Percentiles rank a stretch among this genome's conserved stretches.
phyloP scores from a whole-genome alignment of 2,329 filamentous ascomycete genomes.

The Paracoccidioides brasiliensis region DNA sequence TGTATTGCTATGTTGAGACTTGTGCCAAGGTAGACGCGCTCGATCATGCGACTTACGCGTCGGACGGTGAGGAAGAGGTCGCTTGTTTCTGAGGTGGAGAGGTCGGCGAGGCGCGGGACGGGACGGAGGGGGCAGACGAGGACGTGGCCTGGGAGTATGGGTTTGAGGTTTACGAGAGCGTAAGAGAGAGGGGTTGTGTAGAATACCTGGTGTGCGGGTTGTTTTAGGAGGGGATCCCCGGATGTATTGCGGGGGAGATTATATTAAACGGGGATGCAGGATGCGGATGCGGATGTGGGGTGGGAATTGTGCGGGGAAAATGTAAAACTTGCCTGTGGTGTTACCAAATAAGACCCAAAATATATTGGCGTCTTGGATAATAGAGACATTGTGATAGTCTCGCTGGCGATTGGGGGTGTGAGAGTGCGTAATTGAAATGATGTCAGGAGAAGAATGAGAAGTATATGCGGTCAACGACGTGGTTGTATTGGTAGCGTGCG shows the following conservation, averaged over 20 bases:
- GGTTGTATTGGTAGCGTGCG: too few relatives aligned
- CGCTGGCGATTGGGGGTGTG: neutral
- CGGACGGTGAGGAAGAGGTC: conserved; percentile 86
- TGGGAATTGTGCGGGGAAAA: neutral
- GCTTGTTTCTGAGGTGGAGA: conserved; percentile 56
- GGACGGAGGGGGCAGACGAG: conserved; percentile 65
- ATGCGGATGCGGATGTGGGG: too few relatives aligned
- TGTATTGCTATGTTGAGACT: conserved; percentile 93
- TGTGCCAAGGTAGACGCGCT: conserved; percentile 48
- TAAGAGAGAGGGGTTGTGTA: conserved; percentile 66
- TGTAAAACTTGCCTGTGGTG: conserved; percentile 47
- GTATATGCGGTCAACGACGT: neutral
- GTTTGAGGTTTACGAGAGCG: conserved; percentile 90
- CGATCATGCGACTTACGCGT: conserved; percentile 63
- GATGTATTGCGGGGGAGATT: neutral
- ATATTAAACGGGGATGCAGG: too few relatives aligned
- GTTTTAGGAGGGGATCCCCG: neutral
- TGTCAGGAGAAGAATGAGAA: neutral
- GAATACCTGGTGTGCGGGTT: conserved; percentile 56
- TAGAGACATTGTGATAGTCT: conserved; percentile 11
- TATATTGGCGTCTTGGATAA: conserved; percentile 35
- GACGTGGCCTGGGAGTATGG: conserved; percentile 82
- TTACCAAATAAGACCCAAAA: conserved; percentile 67
- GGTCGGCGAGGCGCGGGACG: conserved; percentile 62
- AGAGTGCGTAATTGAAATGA: neutral